Evolutionary conservation across 2,329 filamentous ascomycete species (phyloP).

Genomic region (Monosporascus sp.): DNA sequence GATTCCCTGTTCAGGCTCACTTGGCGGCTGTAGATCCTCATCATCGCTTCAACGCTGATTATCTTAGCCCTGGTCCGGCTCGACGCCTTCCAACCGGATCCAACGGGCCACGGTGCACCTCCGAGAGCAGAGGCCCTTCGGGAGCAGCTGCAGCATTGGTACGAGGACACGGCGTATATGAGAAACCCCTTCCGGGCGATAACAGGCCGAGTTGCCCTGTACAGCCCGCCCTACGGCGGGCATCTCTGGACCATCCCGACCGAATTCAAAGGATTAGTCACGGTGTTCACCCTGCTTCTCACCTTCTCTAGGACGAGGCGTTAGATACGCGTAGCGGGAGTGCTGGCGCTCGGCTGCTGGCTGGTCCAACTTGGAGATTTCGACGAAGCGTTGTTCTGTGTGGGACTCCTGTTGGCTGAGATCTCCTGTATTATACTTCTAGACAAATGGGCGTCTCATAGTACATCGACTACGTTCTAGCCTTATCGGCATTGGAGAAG

Average conservation of each 20-base stretch:
- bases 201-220: slow-evolving; percentile 28
- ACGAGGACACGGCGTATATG: slow-evolving; percentile 14
- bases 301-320: slow-evolving; percentile 8
- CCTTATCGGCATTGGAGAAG: not conserved
- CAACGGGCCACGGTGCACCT: not conserved
- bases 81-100: not conserved
- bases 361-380: slow-evolving; percentile 8
- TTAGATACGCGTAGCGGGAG: slow-evolving; percentile 11
- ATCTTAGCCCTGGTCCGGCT: slow-evolving; percentile 5
- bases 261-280: slow-evolving; percentile 15
- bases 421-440: slow-evolving; percentile 5
- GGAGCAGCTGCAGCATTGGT: slow-evolving; percentile 27
- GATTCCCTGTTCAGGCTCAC: slow-evolving; percentile 21
- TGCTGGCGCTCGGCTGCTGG: slow-evolving; percentile 5
- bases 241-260: slow-evolving; percentile 19
- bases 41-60: slow-evolving; percentile 15
- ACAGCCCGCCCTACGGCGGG: slow-evolving; percentile 19
- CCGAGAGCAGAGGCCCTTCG: slow-evolving; percentile 8
- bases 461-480: not conserved
- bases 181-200: slow-evolving; percentile 25
- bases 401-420: slow-evolving; percentile 17
- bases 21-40: slow-evolving; percentile 27
- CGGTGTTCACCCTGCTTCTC: slow-evolving; percentile 16
- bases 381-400: slow-evolving; percentile 15
- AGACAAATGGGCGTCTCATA: not conserved